Evolutionary conservation across 805 yeast genomes (phyloP), one percentile per base, ranked within the genome.

Genomic region (Kluyveromyces dobzhanskii): DNA sequence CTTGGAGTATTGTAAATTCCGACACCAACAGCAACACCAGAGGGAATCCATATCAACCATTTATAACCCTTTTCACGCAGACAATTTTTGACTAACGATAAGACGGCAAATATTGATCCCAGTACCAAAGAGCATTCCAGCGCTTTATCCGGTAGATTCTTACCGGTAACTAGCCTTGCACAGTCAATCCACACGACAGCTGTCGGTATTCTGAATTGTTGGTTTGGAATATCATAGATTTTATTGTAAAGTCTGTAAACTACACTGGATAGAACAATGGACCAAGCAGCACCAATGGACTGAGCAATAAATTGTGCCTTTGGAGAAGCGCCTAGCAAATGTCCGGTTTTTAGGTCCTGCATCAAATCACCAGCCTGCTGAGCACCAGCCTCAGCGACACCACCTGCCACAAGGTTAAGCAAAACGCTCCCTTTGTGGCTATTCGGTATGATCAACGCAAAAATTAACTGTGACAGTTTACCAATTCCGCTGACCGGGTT

Each of bases 401-500:
- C 98, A 13, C 98, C 98, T 3, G 97, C 95, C 1, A 90, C 82
- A 35, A 90, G 66, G 55, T 90, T 92, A 32, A 86, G 77, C 30
- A 90, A 64, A 4, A 92, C 85, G 9, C 86, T 75, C 2, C 94
- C 87, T 1, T 94, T 94, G 42, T 79, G 83, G 32, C 67, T 59
- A 24, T 69, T 67, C 0, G 95, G 95, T 18, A 87, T 71, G 4
- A 90, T 69, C 10, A 86, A 54, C 0, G 97, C 95, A 61, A 92
- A 86, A 2, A 92, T 61, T 35, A 90, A 66, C 58, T 90, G 98
- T 1, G 97, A 88, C 21, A 90, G 65, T 61, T 90, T 90, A 2
- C 98, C 97, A 18, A 90, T 88, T 0, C 97, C 97, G 51, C 94
- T 81, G 1, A 90, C 98, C 0, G 98, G 98, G 54, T 90, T 90